phyloP scores from a whole-genome alignment of 805 yeast species.

The Kodamaea laetipori region DNA sequence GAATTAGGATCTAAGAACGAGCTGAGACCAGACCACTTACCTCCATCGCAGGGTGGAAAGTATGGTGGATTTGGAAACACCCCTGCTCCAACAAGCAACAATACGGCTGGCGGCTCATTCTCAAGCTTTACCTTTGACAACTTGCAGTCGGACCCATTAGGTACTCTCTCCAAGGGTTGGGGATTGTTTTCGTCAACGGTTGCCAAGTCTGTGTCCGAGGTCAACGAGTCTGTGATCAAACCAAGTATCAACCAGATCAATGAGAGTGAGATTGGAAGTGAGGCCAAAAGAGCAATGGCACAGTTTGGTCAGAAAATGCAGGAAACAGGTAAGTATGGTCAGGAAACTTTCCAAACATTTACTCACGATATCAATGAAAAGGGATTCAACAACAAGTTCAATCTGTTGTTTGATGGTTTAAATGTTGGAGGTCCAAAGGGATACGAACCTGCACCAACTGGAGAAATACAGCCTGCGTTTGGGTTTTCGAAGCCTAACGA shows the following conservation, averaged over 20 bases:
- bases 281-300: conserved; percentile 90
- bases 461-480: conserved; percentile 61
- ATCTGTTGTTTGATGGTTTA: conserved; percentile 55
- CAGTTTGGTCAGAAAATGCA: conserved; percentile 95
- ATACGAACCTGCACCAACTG: conserved; percentile 13
- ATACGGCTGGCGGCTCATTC: conserved; percentile 44
- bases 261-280: conserved; percentile 75
- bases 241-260: conserved; percentile 83
- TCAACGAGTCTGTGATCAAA: conserved; percentile 83
- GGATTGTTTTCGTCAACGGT: conserved; percentile 87
- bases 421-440: conserved; percentile 36
- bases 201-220: conserved; percentile 79
- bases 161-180: conserved; percentile 93
- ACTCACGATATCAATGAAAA: conserved; percentile 48
- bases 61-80: conserved; percentile 90
- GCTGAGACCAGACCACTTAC: conserved; percentile 70
- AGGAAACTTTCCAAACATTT: conserved; percentile 62
- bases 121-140: conserved; percentile 65
- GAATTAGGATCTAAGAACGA: conserved; percentile 73
- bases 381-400: conserved; percentile 42
- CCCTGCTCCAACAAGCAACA: conserved; percentile 47
- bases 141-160: conserved; percentile 81
- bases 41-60: conserved; percentile 94
- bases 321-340: conserved; percentile 79
- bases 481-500: conserved; percentile 62